Conservation (phyloP, 2,329 filamentous ascomycete genomes). For the Neonectria coccinea region DNA sequence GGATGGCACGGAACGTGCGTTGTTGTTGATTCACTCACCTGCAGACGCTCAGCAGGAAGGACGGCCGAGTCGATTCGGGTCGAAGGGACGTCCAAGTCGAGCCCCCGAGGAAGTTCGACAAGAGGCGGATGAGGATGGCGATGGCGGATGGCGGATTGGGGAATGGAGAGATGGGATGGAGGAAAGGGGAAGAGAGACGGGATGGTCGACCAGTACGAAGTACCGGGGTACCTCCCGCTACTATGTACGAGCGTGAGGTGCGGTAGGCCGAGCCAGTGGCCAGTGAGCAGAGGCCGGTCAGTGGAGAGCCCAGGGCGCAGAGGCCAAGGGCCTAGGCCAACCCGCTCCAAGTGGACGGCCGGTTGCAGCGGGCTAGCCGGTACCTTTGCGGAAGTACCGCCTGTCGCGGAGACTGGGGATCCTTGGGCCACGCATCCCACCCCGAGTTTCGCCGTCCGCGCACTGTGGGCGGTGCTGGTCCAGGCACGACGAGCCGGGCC, state of each 20-base stretch:
- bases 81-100: slow-evolving; percentile 19
- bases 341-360: slow-evolving; percentile 29
- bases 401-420: slow-evolving; percentile 16
- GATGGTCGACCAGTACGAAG: slow-evolving; percentile 32
- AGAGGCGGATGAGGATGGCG: slow-evolving; percentile 36
- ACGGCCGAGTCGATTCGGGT: slow-evolving; percentile 23
- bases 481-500: background rate
- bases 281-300: slow-evolving; percentile 18
- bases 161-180: slow-evolving; percentile 30
- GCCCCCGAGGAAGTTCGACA: slow-evolving; percentile 23
- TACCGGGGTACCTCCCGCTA: slow-evolving; percentile 1
- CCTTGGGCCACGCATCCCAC: slow-evolving; percentile 13
- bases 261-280: slow-evolving; percentile 11
- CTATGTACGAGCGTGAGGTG: background rate
- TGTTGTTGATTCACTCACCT: slow-evolving; percentile 26
- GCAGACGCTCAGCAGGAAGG: slow-evolving; percentile 22
- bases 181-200: slow-evolving; percentile 43
- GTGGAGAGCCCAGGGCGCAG: slow-evolving; percentile 23
- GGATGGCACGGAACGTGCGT: background rate
- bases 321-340: slow-evolving; percentile 23
- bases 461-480: slow-evolving; percentile 6
- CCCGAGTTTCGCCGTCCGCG: background rate
- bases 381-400: slow-evolving; percentile 20
- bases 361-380: slow-evolving; percentile 39
- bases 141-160: slow-evolving; percentile 31